Conservation (phyloP, 1,284 basidiomycete genomes). For the Pseudozyma tsukubaensis region DNA sequence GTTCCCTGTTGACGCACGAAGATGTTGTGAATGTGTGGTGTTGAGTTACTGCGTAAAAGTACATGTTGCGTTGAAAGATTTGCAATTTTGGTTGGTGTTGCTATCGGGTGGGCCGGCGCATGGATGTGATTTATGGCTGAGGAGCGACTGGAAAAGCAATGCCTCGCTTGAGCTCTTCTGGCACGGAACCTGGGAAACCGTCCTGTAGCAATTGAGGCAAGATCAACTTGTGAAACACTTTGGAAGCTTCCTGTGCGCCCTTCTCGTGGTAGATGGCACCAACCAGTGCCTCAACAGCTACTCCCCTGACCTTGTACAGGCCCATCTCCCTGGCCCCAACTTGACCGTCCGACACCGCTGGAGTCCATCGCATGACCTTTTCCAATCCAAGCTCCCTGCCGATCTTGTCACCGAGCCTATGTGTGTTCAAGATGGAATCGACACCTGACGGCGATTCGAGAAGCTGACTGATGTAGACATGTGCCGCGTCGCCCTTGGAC, state of each 20-base stretch:
- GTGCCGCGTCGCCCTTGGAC: conserved; percentile 16
- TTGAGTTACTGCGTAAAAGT: conserved; percentile 27
- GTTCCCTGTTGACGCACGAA: not conserved
- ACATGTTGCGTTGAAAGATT: conserved; percentile 33
- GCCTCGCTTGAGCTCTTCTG: conserved; percentile 28
- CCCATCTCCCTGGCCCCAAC: conserved; percentile 60
- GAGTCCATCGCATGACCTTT: conserved; percentile 68
- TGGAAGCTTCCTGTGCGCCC: conserved; percentile 36
- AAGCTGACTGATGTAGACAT: conserved; percentile 43
- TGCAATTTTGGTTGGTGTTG: conserved; percentile 10
- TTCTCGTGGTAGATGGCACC: conserved; percentile 67
- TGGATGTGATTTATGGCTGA: conserved; percentile 4
- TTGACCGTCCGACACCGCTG: conserved; percentile 53
- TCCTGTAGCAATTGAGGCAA: conserved; percentile 34
- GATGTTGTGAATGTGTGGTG: conserved; percentile 3
- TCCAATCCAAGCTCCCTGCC: conserved; percentile 62
- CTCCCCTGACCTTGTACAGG: conserved; percentile 66
- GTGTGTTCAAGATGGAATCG: conserved; percentile 54
- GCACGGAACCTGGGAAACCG: conserved; percentile 34
- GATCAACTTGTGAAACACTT: conserved; percentile 34
- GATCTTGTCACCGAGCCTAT: conserved; percentile 59
- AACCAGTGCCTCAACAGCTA: conserved; percentile 65
- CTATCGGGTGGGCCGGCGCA: not conserved
- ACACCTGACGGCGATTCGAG: conserved; percentile 45
- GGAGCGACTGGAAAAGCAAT: conserved; percentile 2